Base-by-base conservation (phyloP, 2,329 filamentous ascomycete genomes). In the Phialophora verrucosa region DNA sequence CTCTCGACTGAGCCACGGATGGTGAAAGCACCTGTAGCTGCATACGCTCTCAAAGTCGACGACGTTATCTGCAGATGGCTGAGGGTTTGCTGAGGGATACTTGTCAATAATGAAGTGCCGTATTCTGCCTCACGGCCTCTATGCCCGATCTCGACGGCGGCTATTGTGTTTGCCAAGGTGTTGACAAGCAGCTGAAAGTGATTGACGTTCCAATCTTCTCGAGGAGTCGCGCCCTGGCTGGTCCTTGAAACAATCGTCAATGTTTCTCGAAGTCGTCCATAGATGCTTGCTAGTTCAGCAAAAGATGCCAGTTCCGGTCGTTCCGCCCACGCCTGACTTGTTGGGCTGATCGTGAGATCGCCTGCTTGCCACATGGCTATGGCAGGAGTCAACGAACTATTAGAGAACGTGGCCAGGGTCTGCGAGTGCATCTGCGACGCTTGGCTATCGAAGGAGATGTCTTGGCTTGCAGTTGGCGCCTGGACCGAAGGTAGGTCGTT, bases 91-190 rank as follows among this genome's bases (percentile, higher is more conserved):
- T 94, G 90, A 0, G 95, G 90, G 59, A 98, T 90, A 73, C 90
- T 93, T 71, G 94, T 90, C 23, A 98, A 79, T 54, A 98, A 80
- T 4, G 90, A 94, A 77, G 88, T 84, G 62, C 91, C 90, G 55
- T 87, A 85, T 70, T 90, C 87, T 25, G 88, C 88, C 72, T 92
- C 90, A 3, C 92, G 83, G 6, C 95, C 95, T 72, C 95, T 90
- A 76, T 97, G 93, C 69, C 93, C 90, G 70, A 98, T 97, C 79
- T 99, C 95, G 3, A 91, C 88, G 0, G 93, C 89, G 8, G 93
- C 90, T 65, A 99, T 93, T 0, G 93, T 94, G 75, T 89, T 72
- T 32, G 67, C 66, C 32, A 73, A 53, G 50, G 70, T 68, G 62
- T 70, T 53, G 49, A 68, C 61, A 50, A 70, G 31, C 17, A 68